Evolutionary conservation across 2,329 filamentous ascomycete species (phyloP).

Genomic region (Fusarium acutatum): DNA sequence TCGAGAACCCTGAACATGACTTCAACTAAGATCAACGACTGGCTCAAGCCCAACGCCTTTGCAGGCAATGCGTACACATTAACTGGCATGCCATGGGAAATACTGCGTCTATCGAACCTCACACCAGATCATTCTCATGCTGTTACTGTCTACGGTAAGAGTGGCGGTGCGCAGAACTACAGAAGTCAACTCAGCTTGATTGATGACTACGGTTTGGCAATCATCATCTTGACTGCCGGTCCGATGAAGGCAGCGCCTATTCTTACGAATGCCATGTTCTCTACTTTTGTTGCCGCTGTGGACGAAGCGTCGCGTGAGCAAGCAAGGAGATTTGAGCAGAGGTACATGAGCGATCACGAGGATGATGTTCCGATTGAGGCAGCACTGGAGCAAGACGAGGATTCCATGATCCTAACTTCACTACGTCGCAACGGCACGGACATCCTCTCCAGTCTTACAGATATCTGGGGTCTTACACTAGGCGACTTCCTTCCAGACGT

Average conservation of each 20-base stretch:
- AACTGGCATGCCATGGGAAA: slow-evolving; percentile 51
- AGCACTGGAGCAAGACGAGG: slow-evolving; percentile 33
- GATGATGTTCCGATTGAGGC: slow-evolving; percentile 10
- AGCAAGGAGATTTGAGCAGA: slow-evolving; percentile 31
- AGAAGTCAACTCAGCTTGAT: slow-evolving; percentile 47
- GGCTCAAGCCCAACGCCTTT: slow-evolving; percentile 48
- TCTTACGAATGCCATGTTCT: slow-evolving; percentile 42
- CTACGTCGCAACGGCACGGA: slow-evolving; percentile 36
- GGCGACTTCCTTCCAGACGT: slow-evolving; percentile 35
- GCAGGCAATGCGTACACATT: slow-evolving; percentile 43
- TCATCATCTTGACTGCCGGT: slow-evolving; percentile 46
- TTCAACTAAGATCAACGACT: slow-evolving; percentile 38
- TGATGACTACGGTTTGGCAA: slow-evolving; percentile 48
- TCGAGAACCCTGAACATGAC: slow-evolving; percentile 39
- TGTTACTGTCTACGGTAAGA: slow-evolving; percentile 47
- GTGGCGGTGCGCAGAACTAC: slow-evolving; percentile 47
- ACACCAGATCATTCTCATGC: slow-evolving; percentile 42
- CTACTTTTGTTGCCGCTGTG: slow-evolving; percentile 39
- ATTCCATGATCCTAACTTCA: slow-evolving; percentile 38
- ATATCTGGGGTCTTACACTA: slow-evolving; percentile 38
- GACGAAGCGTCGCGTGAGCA: slow-evolving; percentile 43
- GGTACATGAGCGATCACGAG: not conserved
- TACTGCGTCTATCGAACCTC: slow-evolving; percentile 41
- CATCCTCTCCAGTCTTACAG: slow-evolving; percentile 22
- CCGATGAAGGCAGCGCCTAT: slow-evolving; percentile 39